These are phyloP conservation scores for Singerocomus inundabilis DNA, from an alignment of 1,284 basidiomycete genomes.

Conservation along the genomic window DNA sequence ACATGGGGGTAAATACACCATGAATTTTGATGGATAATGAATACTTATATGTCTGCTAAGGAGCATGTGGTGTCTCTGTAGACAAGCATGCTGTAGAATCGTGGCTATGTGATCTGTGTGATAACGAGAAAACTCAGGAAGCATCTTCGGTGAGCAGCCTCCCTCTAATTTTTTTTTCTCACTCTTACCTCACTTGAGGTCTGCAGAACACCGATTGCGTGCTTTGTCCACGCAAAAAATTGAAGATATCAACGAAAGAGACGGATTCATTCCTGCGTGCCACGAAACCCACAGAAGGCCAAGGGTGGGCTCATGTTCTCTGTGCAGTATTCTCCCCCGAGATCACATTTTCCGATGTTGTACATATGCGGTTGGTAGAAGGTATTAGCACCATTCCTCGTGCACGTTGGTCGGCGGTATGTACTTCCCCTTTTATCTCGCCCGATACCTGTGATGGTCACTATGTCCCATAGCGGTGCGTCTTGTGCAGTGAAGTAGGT, in stretches of 20 bases:
- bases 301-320: slow-evolving; percentile 89
- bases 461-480: slow-evolving; percentile 46
- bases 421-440: slow-evolving; percentile 33
- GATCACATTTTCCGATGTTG: slow-evolving; percentile 74
- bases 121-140: slow-evolving; percentile 76
- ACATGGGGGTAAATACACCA: slow-evolving; percentile 57
- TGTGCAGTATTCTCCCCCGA: slow-evolving; percentile 90
- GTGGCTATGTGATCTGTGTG: slow-evolving; percentile 85
- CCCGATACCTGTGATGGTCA: neutral
- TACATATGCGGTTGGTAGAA: slow-evolving; percentile 75
- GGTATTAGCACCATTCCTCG: slow-evolving; percentile 77
- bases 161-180: neutral
- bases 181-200: slow-evolving; percentile 6
- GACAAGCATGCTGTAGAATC: slow-evolving; percentile 60
- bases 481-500: slow-evolving; percentile 61
- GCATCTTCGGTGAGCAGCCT: slow-evolving; percentile 61
- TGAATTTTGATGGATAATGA: neutral
- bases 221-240: slow-evolving; percentile 67
- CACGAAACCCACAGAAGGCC: slow-evolving; percentile 91
- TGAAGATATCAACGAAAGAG: slow-evolving; percentile 45
- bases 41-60: slow-evolving; percentile 32
- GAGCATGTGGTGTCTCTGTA: slow-evolving; percentile 66
- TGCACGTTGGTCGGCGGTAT: slow-evolving; percentile 62
- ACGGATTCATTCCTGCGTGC: slow-evolving; percentile 76
- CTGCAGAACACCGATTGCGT: slow-evolving; percentile 69